phyloP scores from a whole-genome alignment of 2,329 filamentous ascomycete genomes.

The Monilinia fructigena region DNA sequence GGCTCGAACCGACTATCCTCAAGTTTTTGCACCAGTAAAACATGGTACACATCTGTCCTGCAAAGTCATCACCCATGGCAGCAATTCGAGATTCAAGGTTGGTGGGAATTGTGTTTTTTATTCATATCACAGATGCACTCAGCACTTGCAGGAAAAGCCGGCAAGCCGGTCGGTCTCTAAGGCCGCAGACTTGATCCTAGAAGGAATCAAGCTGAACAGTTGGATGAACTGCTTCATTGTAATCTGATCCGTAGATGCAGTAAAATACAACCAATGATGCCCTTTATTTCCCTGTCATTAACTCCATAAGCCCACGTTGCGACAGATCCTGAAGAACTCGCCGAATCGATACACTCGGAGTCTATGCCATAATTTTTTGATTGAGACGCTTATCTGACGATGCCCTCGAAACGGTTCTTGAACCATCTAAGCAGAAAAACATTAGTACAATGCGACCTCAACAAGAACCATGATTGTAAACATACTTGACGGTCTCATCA shows the following conservation, averaged over 20 bases:
- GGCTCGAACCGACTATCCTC: background rate
- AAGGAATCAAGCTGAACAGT: constrained; percentile 48
- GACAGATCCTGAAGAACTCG: constrained; percentile 21
- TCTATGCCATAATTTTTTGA: constrained; percentile 14
- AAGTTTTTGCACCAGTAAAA: background rate
- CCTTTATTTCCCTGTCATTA: constrained; percentile 31
- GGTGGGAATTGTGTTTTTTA: constrained; percentile 9
- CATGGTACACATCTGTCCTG: background rate
- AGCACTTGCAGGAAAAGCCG: constrained; percentile 50
- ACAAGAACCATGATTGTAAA: background rate
- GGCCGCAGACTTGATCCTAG: constrained; percentile 62
- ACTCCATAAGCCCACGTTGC: constrained; percentile 35
- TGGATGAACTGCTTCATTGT: constrained; percentile 47
- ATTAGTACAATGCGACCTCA: constrained; percentile 5
- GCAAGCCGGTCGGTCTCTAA: constrained; percentile 73
- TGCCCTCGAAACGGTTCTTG: constrained; percentile 66
- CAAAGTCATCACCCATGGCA: constrained; percentile 2
- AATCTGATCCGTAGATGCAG: constrained; percentile 38
- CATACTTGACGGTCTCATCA: constrained; percentile 80
- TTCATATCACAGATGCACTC: constrained; percentile 16
- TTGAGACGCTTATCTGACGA: constrained; percentile 77
- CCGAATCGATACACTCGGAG: constrained; percentile 22
- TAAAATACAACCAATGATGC: constrained; percentile 37
- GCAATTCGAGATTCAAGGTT: background rate
- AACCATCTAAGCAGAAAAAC: constrained; percentile 61